A percentile compares a stretch with the other conserved stretches of the same genome.
Evolutionary conservation across 2,329 filamentous ascomycete genomes (phyloP).

Genomic region (Fonsecaea erecta): DNA sequence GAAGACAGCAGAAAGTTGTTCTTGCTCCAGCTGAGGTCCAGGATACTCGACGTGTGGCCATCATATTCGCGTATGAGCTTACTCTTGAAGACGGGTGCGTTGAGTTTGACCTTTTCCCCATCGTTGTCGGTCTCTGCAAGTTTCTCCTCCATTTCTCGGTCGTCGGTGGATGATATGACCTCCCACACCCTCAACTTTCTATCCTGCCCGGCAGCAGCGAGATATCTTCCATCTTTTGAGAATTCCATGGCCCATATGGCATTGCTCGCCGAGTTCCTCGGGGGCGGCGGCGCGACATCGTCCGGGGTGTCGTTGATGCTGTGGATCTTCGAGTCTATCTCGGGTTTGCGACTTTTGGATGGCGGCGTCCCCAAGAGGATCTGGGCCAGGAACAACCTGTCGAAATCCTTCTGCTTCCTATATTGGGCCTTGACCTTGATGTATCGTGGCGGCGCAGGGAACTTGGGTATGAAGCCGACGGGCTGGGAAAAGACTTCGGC

Average conservation of each 20-base stretch:
- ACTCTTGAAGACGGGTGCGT: conserved; percentile 85
- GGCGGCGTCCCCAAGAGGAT: conserved; percentile 69
- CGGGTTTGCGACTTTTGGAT: conserved; percentile 43
- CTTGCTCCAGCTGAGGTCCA: conserved; percentile 96
- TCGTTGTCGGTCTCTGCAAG: conserved; percentile 64
- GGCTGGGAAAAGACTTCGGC: conserved; percentile 80
- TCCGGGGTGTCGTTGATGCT: conserved; percentile 36
- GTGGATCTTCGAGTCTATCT: conserved; percentile 40
- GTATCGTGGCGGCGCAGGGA: conserved; percentile 88
- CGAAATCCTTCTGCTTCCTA: conserved; percentile 81
- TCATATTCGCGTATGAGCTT: conserved; percentile 78
- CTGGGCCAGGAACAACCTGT: conserved; percentile 88
- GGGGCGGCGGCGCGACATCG: conserved; percentile 34
- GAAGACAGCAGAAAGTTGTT: conserved; percentile 96
- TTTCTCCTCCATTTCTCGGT: conserved; percentile 73
- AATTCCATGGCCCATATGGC: conserved; percentile 94
- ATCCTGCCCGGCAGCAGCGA: conserved; percentile 92
- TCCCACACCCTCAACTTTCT: conserved; percentile 84
- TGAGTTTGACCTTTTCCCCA: conserved; percentile 66
- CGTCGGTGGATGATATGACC: conserved; percentile 80
- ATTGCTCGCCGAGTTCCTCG: conserved; percentile 51
- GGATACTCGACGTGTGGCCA: conserved; percentile 81
- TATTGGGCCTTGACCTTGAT: conserved; percentile 82
- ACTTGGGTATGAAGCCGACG: conserved; percentile 80
- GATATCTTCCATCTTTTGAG: conserved; percentile 85